Base-by-base conservation (phyloP, 257 asterid species). In the Scutellaria minor region DNA sequence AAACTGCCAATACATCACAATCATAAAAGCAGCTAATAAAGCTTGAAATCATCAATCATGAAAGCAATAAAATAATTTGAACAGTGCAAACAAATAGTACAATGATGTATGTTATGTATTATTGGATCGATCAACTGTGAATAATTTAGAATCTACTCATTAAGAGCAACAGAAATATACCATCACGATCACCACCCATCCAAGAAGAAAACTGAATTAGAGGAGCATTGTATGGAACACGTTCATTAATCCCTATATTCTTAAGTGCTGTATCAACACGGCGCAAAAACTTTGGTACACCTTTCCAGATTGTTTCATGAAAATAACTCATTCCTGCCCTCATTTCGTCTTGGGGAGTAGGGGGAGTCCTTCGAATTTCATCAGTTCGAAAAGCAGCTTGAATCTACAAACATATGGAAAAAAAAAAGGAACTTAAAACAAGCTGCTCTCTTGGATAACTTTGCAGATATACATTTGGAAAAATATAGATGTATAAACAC, bases 121-220 rank as follows among this genome's bases (percentile, higher is more conserved):
- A 47, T 47, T 10, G 37, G 0, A 31, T 31, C 5, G 5, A 31
- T 31, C 37, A 31, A 31, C 37, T 31, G 37, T 2, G 37, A 4
- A 31, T 31, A 31, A 31, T 11, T 9, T 45, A 31, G 37, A 31
- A 31, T 31, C 37, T 31, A 31, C 37, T 31, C 37, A 31, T 31
- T 31, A 31, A 31, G 13, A 14, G 45, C 24, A 56, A 62, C 8
- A 12, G 60, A 9, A 31, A 45, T 11, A 57, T 82, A 86, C 90
- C 90, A 54, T 83, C 88, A 56, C 88, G 88, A 51, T 86, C 90
- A 59, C 86, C 88, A 66, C 86, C 90, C 90, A 85, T 85, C 90
- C 90, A 85, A 20, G 90, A 85, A 22, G 87, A 85, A 40, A 85
- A 85, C n/a, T 85, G 90, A 71, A 85, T 81, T 5, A 85, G 71